Base-by-base conservation (phyloP, 2,329 filamentous ascomycete genomes). In the Aspergillus brasiliensis region DNA sequence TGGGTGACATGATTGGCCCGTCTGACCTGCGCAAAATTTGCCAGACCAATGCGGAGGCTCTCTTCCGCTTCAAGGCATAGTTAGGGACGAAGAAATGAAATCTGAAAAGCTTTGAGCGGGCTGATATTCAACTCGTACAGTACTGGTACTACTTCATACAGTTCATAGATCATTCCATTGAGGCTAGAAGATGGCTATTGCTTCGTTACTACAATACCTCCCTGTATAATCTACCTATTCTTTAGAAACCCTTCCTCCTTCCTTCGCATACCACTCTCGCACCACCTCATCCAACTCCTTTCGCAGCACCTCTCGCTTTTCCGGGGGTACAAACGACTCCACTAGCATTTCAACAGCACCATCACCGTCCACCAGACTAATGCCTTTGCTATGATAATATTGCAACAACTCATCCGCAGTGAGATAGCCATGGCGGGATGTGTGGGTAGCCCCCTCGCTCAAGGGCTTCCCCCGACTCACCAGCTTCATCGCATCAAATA, bases 251-350 rank as follows among this genome's bases (percentile, higher is more conserved):
- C 3, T 11, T 3, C 19, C 17, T 1, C 7, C n/a, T 17, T 51
- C 5, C 38, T 48, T 15, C 15, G 28, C 47, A 10, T 56, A 48
- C 58, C 58, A 60, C 4, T 44, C 34, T 3, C 8, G 44, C 13
- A 57, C 54, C n/a, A 57, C 54, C 13, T 28, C 40, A 2, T 37
- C 25, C 11, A 60, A 23, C 7, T 60, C 27, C 2, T 21, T 40
- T 13, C 47, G 38, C 46, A 60, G 28, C 19, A 37, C 23, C 21
- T 46, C 47, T 11, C 47, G 48, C 40, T 53, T 37, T 6, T 47
- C 27, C 15, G 21, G 54, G 1, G 58, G 37, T 4, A 47, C 58
- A 56, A 51, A 60, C 40, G 54, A 60, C 38, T 57, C 53, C 46
- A 60, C 58, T 17, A 60, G 25, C 8, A 46, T 49, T 5, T 51